Evolutionary conservation across 331 rosid genomes (phyloP), one percentile per base, ranked within the genome.

Genomic region (Rosa hybrid): DNA sequence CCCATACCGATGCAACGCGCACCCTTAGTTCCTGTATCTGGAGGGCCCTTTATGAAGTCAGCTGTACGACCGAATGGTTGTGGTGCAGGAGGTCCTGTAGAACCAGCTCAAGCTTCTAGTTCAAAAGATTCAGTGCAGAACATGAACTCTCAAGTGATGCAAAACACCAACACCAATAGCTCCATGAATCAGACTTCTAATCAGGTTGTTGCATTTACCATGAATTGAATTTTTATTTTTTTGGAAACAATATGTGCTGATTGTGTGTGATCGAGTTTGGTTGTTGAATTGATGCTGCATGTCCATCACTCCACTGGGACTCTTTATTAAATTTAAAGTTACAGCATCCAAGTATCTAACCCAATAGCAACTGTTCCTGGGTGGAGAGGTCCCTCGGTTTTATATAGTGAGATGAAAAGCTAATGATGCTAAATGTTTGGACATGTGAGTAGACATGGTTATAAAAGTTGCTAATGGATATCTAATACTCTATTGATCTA

Each of bases 1-100:
- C 82, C 94, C 54, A 67, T 84, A 83, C 85, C 87, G 4, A 87
- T 91, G 90, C 94, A 86, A 79, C 74, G 70, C 8, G 86, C 90
- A 71, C 92, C 90, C 1, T 48, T 84, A 41, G 74, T 80, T 77
- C 84, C 94, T 17, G 41, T 83, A 64, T 60, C 87, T 2, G 94
- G 88, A 78, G 89, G 86, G 48, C 80, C 94, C 74, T 65, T 82
- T 80, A 63, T 90, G 89, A 88, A 84, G 75, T 63, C 95, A 62
- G 57, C 79, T 57, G 41, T 48, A 44, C 84, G 85, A 72, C 64
- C 16, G 34, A 89, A 84, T 81, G 84, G 90, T 20, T 39, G 83
- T 70, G 87, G 88, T 78, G 76, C 88, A 39, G 82, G 77, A 63
- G 90, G 92, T 73, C 84, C 84, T 64, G 6, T 57, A 72, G 88